A percentile compares a stretch with the other conserved stretches of the same genome.
phyloP scores from a whole-genome alignment of 1,139 yeast species.

The Yamadazyma trypodendri region DNA sequence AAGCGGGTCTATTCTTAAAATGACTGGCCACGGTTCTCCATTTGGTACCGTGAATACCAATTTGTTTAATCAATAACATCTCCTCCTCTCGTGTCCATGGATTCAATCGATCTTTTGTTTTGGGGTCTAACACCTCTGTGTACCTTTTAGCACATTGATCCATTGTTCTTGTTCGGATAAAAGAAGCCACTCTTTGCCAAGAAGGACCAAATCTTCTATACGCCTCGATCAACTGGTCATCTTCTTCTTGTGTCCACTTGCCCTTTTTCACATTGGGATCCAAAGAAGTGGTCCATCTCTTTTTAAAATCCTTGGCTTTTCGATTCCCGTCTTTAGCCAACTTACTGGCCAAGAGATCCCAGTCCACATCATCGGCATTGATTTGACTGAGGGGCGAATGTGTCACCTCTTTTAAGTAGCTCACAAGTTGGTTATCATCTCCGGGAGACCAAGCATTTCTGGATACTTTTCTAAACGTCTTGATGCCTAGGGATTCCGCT shows the following conservation, averaged over 20 bases:
- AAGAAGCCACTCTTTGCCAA: conserved; percentile 82
- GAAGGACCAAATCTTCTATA: conserved; percentile 69
- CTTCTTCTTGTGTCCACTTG: conserved; percentile 87
- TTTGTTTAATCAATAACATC: conserved; percentile 59
- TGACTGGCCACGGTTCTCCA: conserved; percentile 81
- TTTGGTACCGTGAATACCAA: conserved; percentile 76
- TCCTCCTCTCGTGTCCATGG: conserved; percentile 86
- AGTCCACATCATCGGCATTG: conserved; percentile 45
- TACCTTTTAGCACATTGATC: conserved; percentile 94
- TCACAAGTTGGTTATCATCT: conserved; percentile 53
- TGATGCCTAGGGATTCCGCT: conserved; percentile 74
- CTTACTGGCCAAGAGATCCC: conserved; percentile 65
- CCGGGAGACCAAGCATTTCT: conserved; percentile 69
- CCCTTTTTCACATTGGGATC: conserved; percentile 84
- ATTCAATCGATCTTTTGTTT: conserved; percentile 70
- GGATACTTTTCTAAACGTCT: conserved; percentile 61
- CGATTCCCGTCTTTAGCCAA: conserved; percentile 38
- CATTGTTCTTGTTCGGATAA: conserved; percentile 82
- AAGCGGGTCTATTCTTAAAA: conserved; percentile 78
- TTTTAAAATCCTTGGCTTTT: conserved; percentile 68
- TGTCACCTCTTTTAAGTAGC: conserved; percentile 29
- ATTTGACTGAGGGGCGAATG: conserved; percentile 23
- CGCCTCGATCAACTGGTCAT: conserved; percentile 61
- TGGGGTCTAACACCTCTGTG: conserved; percentile 84
- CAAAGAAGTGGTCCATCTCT: conserved; percentile 75